Percentiles rank a stretch among this genome's conserved stretches.
Conservation (phyloP, 164 flowering plant genomes). For the Aristolochia fimbriata region DNA sequence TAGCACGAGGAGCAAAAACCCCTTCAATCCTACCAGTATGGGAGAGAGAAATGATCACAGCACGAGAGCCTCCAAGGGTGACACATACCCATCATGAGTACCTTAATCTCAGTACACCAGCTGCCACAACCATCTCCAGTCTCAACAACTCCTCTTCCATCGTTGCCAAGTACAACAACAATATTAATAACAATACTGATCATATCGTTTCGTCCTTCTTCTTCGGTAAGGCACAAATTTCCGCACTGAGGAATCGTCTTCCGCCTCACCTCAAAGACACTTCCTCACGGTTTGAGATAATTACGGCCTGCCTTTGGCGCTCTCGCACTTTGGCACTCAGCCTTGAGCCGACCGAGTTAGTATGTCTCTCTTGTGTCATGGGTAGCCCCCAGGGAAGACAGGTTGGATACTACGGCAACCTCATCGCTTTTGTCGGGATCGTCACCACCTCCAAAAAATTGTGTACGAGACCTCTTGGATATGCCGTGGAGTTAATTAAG, state of each 20-base stretch:
- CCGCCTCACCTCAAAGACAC: slow-evolving; percentile 9
- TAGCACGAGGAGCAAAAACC: slow-evolving; percentile 16
- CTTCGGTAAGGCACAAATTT: slow-evolving; percentile 13
- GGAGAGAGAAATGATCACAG: slow-evolving; percentile 16
- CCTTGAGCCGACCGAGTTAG: slow-evolving; percentile 12
- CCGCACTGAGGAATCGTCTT: slow-evolving; percentile 9
- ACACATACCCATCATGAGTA: too few relatives aligned
- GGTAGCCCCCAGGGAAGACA: slow-evolving; percentile 13
- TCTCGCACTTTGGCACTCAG: slow-evolving; percentile 23
- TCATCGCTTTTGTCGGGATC: slow-evolving; percentile 10
- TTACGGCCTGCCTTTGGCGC: slow-evolving; percentile 28
- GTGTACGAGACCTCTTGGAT: slow-evolving; percentile 11
- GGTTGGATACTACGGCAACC: slow-evolving; percentile 23
- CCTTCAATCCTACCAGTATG: slow-evolving; percentile 28
- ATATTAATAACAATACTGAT: too few relatives aligned
- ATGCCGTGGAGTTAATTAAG: slow-evolving; percentile 19
- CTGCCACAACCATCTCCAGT: too few relatives aligned
- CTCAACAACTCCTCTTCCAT: neutral
- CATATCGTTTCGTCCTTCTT: slow-evolving; percentile 16
- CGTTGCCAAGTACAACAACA: neutral
- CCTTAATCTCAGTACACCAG: too few relatives aligned
- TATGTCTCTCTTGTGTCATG: slow-evolving; percentile 9
- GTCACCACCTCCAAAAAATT: slow-evolving; percentile 8
- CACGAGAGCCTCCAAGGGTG: too few relatives aligned
- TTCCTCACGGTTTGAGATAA: slow-evolving; percentile 16